Evolutionary conservation across 2,329 filamentous ascomycete species (phyloP), one percentile per base, ranked within the genome.

Genomic region (Fusarium kyushuense): DNA sequence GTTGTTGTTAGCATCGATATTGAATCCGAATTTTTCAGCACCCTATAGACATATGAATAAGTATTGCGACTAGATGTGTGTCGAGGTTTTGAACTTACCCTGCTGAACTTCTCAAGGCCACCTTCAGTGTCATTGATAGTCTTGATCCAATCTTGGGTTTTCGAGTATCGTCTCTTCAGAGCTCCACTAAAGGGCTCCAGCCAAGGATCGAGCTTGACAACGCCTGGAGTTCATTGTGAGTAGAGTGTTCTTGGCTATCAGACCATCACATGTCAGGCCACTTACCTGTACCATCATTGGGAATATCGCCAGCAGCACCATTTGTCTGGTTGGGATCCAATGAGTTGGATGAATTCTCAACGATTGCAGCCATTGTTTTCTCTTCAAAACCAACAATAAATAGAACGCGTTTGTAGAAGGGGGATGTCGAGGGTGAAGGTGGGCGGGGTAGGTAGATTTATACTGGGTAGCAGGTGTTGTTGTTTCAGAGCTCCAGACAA

Each of bases 71-170:
- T 23, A n/a, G n/a, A n/a, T 25, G 21, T 40, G 23, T 16, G 29
- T 12, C 6, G 35, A 47, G 48, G 23, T 33, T 35, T 33, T 17
- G 36, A 42, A n/a, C 84, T 63, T 78, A 92, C 93, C 81, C 87
- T 92, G 74, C 92, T 95, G 82, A 98, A 99, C 78, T 95, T 93
- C 63, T 97, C 93, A 42, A 99, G 78, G 17, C 96, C 93, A 49
- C 96, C 96, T 79, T 99, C 96, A 2, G 87, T 88, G 35, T 93
- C 86, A 67, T 97, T 84, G 76, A 99, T 92, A 29, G 83, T 90
- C 77, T 92, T 89, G 75, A 97, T 92, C 96, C 95, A 98, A 60
- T 92, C 84, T 73, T 96, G 90, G 13, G 94, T 89, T 76, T 92
- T 93, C 59, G 86, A 81, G 79, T 90, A 97, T 76, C 96, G 89